Conservation (phyloP, 768 basidiomycete species). For the Suillus subaureus region DNA sequence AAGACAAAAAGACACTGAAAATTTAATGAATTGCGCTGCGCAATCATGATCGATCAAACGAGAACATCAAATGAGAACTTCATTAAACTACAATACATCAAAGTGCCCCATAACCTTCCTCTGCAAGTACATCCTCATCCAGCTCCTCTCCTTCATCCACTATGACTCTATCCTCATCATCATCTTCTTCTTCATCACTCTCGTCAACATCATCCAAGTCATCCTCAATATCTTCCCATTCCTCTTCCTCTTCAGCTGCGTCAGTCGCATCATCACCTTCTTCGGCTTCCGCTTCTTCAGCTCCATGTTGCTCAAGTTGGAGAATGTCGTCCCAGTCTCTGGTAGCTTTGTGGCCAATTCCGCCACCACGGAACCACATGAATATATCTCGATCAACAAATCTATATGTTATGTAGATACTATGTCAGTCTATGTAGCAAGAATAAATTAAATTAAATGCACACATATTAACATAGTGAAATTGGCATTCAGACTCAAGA, state of each 20-base stretch:
- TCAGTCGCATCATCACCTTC: background rate
- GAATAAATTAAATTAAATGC: background rate
- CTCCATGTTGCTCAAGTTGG: background rate
- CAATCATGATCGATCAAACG: no score
- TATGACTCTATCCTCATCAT: background rate
- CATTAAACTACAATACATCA: no score
- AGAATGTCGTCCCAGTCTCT: background rate
- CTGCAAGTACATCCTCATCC: background rate
- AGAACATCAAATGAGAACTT: no score
- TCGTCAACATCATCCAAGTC: background rate
- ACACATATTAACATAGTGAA: slow-evolving; percentile 34
- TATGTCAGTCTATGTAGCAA: background rate
- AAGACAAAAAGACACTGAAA: no score
- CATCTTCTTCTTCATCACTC: background rate
- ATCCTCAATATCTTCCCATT: background rate
- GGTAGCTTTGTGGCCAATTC: slow-evolving; percentile 30
- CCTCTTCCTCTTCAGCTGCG: background rate
- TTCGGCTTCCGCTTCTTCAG: background rate
- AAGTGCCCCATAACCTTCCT: background rate
- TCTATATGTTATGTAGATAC: background rate
- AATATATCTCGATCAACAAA: slow-evolving; percentile 42
- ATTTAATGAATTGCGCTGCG: no score
- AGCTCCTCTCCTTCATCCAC: background rate
- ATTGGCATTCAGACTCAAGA: slow-evolving; percentile 29
- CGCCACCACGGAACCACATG: slow-evolving; percentile 35